A percentile compares a stretch with the other conserved stretches of the same genome.
Evolutionary conservation across 306 rosid genomes (phyloP).

Genomic region (Cyclanthera cordifolia): DNA sequence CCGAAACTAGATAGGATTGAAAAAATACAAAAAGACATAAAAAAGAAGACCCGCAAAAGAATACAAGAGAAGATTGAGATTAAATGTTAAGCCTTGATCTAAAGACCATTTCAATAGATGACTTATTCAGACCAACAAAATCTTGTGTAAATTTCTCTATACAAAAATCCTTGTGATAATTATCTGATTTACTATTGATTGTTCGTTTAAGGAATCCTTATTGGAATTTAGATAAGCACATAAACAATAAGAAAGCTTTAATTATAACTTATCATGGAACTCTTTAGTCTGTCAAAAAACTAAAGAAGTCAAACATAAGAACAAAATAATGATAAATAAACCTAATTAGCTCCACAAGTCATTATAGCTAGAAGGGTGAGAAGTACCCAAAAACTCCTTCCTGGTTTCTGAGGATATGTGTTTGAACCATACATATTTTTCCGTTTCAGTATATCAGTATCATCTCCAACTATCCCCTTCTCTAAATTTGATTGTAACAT

Average conservation of each 20-base stretch:
- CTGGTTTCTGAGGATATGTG: conserved; percentile 70
- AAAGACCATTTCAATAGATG: too few species aligned
- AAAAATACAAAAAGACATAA: too few species aligned
- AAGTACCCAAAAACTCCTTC: conserved; percentile 67
- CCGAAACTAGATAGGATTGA: neutral
- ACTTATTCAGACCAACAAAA: too few species aligned
- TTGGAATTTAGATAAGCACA: neutral
- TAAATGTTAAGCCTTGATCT: neutral
- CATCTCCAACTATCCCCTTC: conserved; percentile 72
- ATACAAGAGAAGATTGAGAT: neutral
- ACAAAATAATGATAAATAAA: neutral
- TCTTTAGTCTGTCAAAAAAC: neutral
- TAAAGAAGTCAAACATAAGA: neutral
- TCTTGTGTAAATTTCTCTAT: too few species aligned
- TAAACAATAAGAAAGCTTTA: neutral
- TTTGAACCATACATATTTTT: conserved; percentile 69
- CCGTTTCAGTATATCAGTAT: conserved; percentile 54
- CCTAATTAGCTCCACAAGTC: neutral
- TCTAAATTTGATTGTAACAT: conserved; percentile 55
- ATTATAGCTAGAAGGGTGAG: neutral
- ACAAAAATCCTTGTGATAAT: neutral
- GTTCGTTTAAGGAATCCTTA: neutral
- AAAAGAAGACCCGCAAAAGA: too few species aligned
- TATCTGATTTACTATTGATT: neutral
- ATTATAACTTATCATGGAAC: neutral